Conservation (phyloP, 257 asterid genomes). For the Thymus quinquecostatus region DNA sequence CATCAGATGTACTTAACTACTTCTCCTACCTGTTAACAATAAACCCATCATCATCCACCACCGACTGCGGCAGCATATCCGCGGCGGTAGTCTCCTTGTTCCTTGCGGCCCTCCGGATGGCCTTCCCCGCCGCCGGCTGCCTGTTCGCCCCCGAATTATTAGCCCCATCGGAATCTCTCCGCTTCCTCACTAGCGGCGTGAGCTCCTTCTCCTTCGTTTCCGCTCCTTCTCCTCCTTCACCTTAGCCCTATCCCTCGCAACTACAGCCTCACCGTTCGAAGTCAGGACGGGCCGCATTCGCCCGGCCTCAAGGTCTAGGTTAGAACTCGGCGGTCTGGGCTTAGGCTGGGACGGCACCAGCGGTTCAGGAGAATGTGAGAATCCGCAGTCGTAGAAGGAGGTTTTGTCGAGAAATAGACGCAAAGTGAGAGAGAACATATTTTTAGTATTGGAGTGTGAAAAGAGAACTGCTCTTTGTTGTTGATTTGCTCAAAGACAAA, state of each 20-base stretch:
- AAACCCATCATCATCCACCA: no score
- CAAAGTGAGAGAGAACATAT: no score
- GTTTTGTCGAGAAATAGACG: no score
- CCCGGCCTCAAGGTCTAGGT: constrained; percentile 74
- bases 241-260: constrained; percentile 33
- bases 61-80: constrained; percentile 59
- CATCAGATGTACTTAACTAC: no score
- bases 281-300: constrained; percentile 52
- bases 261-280: constrained; percentile 54
- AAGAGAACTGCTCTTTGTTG: no score
- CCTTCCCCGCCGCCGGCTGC: constrained; percentile 46
- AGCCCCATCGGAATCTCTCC: constrained; percentile 47
- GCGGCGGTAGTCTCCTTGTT: constrained; percentile 50
- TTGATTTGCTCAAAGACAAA: no score
- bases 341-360: constrained; percentile 35
- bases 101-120: constrained; percentile 54
- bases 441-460: no score
- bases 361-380: neutral
- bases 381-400: no score
- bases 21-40: no score
- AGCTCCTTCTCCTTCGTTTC: constrained; percentile 42
- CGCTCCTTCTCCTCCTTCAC: constrained; percentile 27
- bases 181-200: constrained; percentile 61
- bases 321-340: constrained; percentile 43
- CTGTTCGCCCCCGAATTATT: constrained; percentile 21